Conservation (phyloP, 768 basidiomycete species). For the Solioccasus polychromus region DNA sequence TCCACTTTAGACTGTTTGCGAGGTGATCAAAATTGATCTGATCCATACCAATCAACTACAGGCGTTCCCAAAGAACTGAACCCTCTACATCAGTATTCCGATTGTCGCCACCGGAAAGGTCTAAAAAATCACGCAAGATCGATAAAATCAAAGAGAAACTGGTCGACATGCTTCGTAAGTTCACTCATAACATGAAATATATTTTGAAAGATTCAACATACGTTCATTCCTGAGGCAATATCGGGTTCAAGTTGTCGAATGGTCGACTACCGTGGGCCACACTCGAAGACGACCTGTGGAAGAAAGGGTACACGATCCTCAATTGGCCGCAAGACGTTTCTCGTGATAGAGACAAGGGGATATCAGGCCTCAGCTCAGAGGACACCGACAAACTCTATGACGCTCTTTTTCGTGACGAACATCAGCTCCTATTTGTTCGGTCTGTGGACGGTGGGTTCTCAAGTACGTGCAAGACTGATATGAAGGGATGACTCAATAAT, state of each 20-base stretch:
- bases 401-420: background rate
- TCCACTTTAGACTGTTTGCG: background rate
- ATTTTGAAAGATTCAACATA: background rate
- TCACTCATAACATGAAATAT: background rate
- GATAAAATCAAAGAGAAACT: conserved; percentile 1
- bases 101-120: background rate
- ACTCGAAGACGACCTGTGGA: background rate
- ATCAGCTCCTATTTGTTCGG: background rate
- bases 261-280: background rate
- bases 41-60: background rate
- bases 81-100: background rate
- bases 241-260: background rate
- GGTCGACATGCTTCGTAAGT: conserved; percentile 11
- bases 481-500: too few relatives aligned
- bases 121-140: background rate
- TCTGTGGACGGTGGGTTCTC: background rate
- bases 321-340: background rate
- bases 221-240: background rate
- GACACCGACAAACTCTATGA: background rate
- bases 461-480: background rate
- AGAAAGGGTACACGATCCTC: background rate
- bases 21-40: too few relatives aligned
- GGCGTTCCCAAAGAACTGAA: background rate
- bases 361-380: background rate
- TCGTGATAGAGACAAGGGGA: background rate